phyloP scores from a whole-genome alignment of 192 early-diverging fungal genomes.

The Rhizoclosmatium sp. region DNA sequence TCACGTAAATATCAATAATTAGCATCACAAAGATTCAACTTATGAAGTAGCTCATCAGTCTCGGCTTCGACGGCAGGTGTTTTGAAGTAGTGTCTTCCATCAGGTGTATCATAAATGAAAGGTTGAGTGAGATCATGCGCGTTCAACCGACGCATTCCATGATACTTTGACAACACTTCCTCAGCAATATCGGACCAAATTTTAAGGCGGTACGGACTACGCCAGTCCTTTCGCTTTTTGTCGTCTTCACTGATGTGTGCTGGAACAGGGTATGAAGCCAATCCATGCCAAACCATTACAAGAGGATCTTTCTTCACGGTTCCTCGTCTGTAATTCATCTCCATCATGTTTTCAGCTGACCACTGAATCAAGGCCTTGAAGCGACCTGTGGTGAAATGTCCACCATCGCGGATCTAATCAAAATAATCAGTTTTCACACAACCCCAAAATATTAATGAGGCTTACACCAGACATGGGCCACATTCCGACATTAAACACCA shows the following conservation, averaged over 20 bases:
- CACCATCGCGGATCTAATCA: slow-evolving; percentile 11
- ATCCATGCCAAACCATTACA: not conserved
- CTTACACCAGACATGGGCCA: slow-evolving; percentile 17
- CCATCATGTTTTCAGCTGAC: slow-evolving; percentile 13
- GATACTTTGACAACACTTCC: not conserved
- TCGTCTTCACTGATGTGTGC: not conserved
- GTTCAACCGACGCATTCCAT: not conserved
- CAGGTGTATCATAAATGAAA: not conserved
- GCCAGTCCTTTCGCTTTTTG: not conserved
- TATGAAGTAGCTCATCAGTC: slow-evolving; percentile 32
- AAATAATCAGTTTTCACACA: not conserved
- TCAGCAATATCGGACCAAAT: slow-evolving; percentile 17
- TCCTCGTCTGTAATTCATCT: slow-evolving; percentile 9
- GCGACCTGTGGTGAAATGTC: slow-evolving; percentile 2
- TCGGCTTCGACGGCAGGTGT: slow-evolving; percentile 25
- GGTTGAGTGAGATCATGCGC: not conserved
- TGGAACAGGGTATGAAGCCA: not conserved
- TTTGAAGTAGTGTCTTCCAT: slow-evolving; percentile 1
- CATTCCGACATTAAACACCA: slow-evolving; percentile 18
- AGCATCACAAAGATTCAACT: slow-evolving; percentile 19
- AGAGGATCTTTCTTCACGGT: slow-evolving; percentile 1
- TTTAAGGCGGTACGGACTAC: slow-evolving; percentile 27
- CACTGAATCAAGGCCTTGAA: not conserved
- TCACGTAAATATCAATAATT: not conserved
- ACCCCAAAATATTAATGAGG: not conserved